These are phyloP conservation scores for Globisporangium canariense DNA, from an alignment of 352 stramenopile species.

Conservation along the genomic window DNA sequence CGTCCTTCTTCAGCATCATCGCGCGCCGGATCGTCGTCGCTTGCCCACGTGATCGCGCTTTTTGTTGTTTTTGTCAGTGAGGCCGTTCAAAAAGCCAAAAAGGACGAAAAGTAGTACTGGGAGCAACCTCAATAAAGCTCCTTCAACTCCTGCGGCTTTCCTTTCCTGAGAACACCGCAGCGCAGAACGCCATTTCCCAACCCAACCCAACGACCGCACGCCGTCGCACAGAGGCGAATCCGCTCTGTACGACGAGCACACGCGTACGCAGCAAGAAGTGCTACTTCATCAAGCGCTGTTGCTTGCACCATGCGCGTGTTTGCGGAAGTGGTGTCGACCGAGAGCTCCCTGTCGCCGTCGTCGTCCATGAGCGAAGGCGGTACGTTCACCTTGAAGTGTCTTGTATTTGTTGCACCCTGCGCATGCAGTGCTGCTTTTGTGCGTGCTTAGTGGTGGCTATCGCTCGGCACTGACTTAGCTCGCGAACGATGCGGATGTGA, in stretches of 20 bases:
- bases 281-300: not conserved
- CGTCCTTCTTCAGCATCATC: constrained; percentile 31
- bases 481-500: too few species aligned
- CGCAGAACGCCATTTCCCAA: constrained; percentile 3
- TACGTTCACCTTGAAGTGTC: not conserved
- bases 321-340: not conserved
- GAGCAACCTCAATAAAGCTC: constrained; percentile 17
- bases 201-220: not conserved
- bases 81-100: not conserved
- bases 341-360: not conserved
- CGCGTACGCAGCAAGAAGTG: not conserved
- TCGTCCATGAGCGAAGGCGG: not conserved
- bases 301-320: not conserved
- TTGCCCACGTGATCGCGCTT: not conserved
- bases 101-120: constrained; percentile 12
- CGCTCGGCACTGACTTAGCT: too few species aligned
- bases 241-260: not conserved
- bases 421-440: not conserved
- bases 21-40: not conserved
- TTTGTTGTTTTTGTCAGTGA: not conserved
- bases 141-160: constrained; percentile 11
- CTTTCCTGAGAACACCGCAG: constrained; percentile 1
- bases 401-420: not conserved
- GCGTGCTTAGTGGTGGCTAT: too few species aligned
- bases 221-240: not conserved